Evolutionary conservation across 1,139 yeast genomes (phyloP).

Genomic region (Pichia sp.): DNA sequence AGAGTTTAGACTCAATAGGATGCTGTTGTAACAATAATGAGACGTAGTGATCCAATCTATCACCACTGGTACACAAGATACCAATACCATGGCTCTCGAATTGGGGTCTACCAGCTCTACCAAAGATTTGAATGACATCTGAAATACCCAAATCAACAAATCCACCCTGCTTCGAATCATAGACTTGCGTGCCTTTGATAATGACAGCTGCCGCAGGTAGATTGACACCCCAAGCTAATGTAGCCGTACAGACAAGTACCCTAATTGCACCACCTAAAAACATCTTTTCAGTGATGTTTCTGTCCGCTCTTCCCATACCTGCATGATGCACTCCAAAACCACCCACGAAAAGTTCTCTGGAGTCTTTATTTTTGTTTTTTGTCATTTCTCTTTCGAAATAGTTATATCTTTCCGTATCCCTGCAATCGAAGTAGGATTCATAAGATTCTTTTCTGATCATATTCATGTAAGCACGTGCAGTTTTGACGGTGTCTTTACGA

Average conservation of each 20-base stretch:
- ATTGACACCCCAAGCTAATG: slow-evolving; percentile 99
- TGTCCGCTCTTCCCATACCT: slow-evolving; percentile 88
- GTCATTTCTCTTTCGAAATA: slow-evolving; percentile 59
- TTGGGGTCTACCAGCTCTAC: slow-evolving; percentile 99
- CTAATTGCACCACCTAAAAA: slow-evolving; percentile 81
- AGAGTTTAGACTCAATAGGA: slow-evolving; percentile 85
- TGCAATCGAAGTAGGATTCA: slow-evolving; percentile 50
- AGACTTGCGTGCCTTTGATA: slow-evolving; percentile 92
- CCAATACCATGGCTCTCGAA: slow-evolving; percentile 92
- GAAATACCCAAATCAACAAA: slow-evolving; percentile 89
- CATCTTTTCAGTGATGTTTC: slow-evolving; percentile 85
- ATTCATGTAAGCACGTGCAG: slow-evolving; percentile 66
- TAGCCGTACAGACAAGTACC: slow-evolving; percentile 93
- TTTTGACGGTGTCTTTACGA: slow-evolving; percentile 82
- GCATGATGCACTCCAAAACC: slow-evolving; percentile 98
- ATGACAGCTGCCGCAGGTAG: slow-evolving; percentile 97
- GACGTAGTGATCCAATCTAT: slow-evolving; percentile 77
- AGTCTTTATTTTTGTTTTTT: slow-evolving; percentile 70
- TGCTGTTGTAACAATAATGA: slow-evolving; percentile 88
- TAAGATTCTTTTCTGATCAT: slow-evolving; percentile 60
- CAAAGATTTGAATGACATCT: slow-evolving; percentile 96
- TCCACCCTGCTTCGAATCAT: slow-evolving; percentile 93
- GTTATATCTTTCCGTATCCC: slow-evolving; percentile 39
- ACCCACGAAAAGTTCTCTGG: slow-evolving; percentile 67
- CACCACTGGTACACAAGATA: slow-evolving; percentile 77